Base-by-base conservation (phyloP, 1,139 yeast genomes). In the Candida albicans region DNA sequence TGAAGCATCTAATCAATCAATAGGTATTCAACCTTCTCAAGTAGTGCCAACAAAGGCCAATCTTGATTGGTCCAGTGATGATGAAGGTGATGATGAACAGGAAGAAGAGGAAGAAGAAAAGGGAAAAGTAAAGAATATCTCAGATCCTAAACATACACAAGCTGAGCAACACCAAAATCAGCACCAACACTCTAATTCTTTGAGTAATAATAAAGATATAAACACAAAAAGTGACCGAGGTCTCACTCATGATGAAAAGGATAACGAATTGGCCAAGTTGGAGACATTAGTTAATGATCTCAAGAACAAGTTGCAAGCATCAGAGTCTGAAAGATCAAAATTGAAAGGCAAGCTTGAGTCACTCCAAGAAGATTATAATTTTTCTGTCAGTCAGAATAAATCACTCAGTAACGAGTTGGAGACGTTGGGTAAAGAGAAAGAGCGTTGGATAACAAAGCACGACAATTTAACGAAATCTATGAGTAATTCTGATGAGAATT, bases 31-130 rank as follows among this genome's bases (percentile, higher is more conserved):
- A 49, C 65, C 86, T 11, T 76, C 82, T 8, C 82, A 84, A 2
- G 82, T 88, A 4, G 81, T 87, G 9, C 95, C 96, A 1, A 79
- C 84, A 31, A 85, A 84, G 58, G 87, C 95, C 2, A 81, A 84
- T 45, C 70, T 88, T 55, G 80, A 88, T 3, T 88, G 95, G 91
- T 84, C 91, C 5, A 83, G 87, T 47, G 95, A 84, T 50, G 95
- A 86, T 52, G 91, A 84, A 44, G 62, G 58, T 29, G 57, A 49
- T 7, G 55, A 50, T n/a, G 51, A 52, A 28, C 48, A 44, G 14
- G 59, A 50, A 5, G 43, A 41, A 10, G 50, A 33, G 44, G 41
- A 14, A 56, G 53, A 18, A 40, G 39, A 29, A 3, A 29, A 10
- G n/a, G 32, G 33, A 26, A 33, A 18, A 33, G 31, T 15, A 11